Evolutionary conservation across 768 basidiomycete genomes (phyloP).

Genomic region (Steccherinum ochraceum): DNA sequence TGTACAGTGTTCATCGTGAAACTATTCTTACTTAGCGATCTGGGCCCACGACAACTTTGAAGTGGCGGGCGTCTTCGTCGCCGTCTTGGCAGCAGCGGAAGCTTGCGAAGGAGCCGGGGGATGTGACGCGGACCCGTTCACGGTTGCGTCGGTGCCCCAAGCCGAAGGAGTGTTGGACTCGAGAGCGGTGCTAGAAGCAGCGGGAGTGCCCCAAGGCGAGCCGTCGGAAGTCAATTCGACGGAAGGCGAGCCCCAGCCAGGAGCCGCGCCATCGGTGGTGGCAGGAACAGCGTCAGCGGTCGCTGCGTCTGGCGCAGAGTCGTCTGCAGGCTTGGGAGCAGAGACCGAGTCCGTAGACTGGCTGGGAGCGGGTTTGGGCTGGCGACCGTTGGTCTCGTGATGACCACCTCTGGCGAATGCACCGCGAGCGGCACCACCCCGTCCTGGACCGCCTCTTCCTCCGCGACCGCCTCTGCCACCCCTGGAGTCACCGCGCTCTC

Average conservation of each 20-base stretch:
- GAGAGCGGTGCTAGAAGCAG: conserved; percentile 29
- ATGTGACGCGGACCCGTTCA: conserved; percentile 19
- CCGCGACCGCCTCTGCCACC: conserved; percentile 61
- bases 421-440: conserved; percentile 35
- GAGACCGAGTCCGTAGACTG: conserved; percentile 14
- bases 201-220: conserved; percentile 11
- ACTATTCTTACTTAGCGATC: conserved; percentile 65
- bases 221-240: conserved; percentile 4
- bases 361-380: conserved; percentile 26
- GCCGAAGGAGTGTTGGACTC: conserved; percentile 22
- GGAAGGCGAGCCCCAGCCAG: conserved; percentile 23
- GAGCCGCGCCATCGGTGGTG: conserved; percentile 13
- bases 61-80: conserved; percentile 55
- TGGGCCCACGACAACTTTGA: conserved; percentile 86
- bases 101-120: conserved; percentile 18
- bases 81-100: conserved; percentile 25
- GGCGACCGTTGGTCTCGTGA: conserved; percentile 29
- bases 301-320: conserved; percentile 22
- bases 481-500: conserved; percentile 47
- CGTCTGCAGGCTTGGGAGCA: neutral
- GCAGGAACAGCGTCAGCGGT: conserved; percentile 14
- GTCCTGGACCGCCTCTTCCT: conserved; percentile 42
- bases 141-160: conserved; percentile 21
- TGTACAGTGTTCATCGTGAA: conserved; percentile 1
- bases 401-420: conserved; percentile 43